These are phyloP conservation scores for Tolypocladium ophioglossoides DNA, from an alignment of 2,329 filamentous ascomycete genomes.

Conservation along the genomic window DNA sequence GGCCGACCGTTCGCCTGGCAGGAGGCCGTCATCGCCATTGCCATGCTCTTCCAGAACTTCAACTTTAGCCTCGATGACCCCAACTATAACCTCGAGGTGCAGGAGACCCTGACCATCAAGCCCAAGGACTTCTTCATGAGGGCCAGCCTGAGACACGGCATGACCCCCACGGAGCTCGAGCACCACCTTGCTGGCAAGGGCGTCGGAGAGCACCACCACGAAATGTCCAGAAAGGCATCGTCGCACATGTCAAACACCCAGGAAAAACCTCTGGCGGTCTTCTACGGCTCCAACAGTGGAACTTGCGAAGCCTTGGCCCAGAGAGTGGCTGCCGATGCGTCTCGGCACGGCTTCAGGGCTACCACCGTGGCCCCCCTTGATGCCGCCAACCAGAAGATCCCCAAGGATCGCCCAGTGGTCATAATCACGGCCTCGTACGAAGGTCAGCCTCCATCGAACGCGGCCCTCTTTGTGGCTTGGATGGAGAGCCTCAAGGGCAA, in stretches of 20 bases:
- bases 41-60: conserved; percentile 61
- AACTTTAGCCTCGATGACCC: conserved; percentile 54
- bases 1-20: conserved; percentile 68
- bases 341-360: conserved; percentile 47
- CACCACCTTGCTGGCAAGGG: conserved; percentile 27
- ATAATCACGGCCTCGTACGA: conserved; percentile 65
- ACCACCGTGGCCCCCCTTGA: conserved; percentile 46
- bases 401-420: conserved; percentile 49
- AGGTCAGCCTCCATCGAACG: conserved; percentile 64
- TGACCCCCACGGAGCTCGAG: conserved; percentile 36
- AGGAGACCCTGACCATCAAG: conserved; percentile 50
- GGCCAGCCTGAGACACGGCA: conserved; percentile 39
- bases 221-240: background rate
- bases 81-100: conserved; percentile 43
- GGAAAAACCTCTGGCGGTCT: conserved; percentile 46
- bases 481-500: conserved; percentile 40
- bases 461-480: conserved; percentile 58
- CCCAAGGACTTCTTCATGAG: conserved; percentile 53
- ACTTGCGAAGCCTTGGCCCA: conserved; percentile 64
- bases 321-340: conserved; percentile 48
- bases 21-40: conserved; percentile 51
- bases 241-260: background rate
- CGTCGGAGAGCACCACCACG: conserved; percentile 3
- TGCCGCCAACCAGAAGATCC: conserved; percentile 47
- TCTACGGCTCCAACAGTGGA: conserved; percentile 65